Base-by-base conservation (phyloP, 345 rosid species). In the Eucalyptus paniculata region DNA sequence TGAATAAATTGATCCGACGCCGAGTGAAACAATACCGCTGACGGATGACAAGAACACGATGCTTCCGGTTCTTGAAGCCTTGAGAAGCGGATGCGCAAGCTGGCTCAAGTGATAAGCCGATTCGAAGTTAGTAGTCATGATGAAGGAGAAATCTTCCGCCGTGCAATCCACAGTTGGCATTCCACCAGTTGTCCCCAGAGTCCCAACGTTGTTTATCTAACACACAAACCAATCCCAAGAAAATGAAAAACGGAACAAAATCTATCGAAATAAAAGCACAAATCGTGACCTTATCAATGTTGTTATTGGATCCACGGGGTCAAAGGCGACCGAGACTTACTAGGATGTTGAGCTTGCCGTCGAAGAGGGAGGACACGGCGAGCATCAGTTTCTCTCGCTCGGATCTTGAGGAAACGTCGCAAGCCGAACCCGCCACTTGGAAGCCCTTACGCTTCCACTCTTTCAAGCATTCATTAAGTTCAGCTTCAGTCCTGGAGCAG, bases 341-440 rank as follows among this genome's bases (percentile, higher is more conserved):
- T 6, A 97, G 96, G 72, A 97, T 95, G 90, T 95, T 89, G 88
- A 97, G 96, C 87, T 93, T 93, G 90, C 93, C 93, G 37, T 90
- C 82, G 87, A 94, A 96, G 86, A 88, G 19, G 44, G 94, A 90
- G 28, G 94, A 91, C 50, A 91, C 95, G 4, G 88, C 91, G 51
- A 91, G 85, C 53, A 97, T 92, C 85, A 97, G 91, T 69, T 56
- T 87, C 92, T 92, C 93, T 56, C 97, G 89, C 81, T 95, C 94
- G 40, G 87, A 60, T 50, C 87, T 89, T 80, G 91, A 91, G 10
- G 98, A 93, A 49, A 92, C 93, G 65, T 94, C 96, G 28, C 93
- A 94, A 23, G 91, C 93, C 6, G 95, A 92, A 40, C 94, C 93
- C 8, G 90, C 80, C 30, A 94, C 95, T 60, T 82, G 67, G 13